Conservation (phyloP, 2,329 filamentous ascomycete genomes). For the Chrysoporthe puriensis region DNA sequence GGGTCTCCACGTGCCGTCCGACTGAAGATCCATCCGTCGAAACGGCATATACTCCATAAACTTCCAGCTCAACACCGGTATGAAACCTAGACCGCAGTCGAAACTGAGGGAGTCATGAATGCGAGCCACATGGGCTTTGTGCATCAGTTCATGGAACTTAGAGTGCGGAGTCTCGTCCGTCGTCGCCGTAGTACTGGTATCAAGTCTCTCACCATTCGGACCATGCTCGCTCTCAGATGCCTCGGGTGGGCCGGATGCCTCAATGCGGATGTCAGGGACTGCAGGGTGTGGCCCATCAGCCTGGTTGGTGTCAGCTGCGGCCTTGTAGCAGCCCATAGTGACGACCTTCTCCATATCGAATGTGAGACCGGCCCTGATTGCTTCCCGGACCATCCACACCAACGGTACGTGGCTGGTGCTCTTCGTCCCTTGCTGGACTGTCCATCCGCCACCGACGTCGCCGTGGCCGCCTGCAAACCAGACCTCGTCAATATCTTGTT, state of each 20-base stretch:
- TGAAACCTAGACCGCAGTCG: slow-evolving; percentile 57
- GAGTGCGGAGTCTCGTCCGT: slow-evolving; percentile 31
- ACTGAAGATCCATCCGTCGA: slow-evolving; percentile 75
- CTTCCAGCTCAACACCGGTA: slow-evolving; percentile 70
- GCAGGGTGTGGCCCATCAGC: slow-evolving; percentile 17
- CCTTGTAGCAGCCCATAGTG: slow-evolving; percentile 64
- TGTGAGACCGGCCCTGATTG: slow-evolving; percentile 64
- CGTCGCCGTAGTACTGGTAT: slow-evolving; percentile 12
- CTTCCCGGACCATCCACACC: slow-evolving; percentile 67
- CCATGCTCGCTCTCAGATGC: slow-evolving; percentile 17
- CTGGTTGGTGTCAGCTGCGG: slow-evolving; percentile 37
- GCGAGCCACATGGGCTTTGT: slow-evolving; percentile 55
- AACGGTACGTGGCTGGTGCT: slow-evolving; percentile 67
- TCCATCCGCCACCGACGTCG: slow-evolving; percentile 80
- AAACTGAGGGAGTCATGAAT: slow-evolving; percentile 76
- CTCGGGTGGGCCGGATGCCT: slow-evolving; percentile 35
- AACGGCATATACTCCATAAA: slow-evolving; percentile 84
- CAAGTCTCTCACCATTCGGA: slow-evolving; percentile 15
- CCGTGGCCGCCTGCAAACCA: slow-evolving; percentile 82
- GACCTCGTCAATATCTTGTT: slow-evolving; percentile 78
- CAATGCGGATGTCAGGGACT: slow-evolving; percentile 42
- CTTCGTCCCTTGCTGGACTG: slow-evolving; percentile 57
- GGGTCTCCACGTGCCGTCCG: slow-evolving; percentile 76
- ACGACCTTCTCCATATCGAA: slow-evolving; percentile 72
- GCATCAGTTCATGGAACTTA: slow-evolving; percentile 61